Conservation (phyloP, 257 asterid genomes). For the Scutellaria minor region DNA sequence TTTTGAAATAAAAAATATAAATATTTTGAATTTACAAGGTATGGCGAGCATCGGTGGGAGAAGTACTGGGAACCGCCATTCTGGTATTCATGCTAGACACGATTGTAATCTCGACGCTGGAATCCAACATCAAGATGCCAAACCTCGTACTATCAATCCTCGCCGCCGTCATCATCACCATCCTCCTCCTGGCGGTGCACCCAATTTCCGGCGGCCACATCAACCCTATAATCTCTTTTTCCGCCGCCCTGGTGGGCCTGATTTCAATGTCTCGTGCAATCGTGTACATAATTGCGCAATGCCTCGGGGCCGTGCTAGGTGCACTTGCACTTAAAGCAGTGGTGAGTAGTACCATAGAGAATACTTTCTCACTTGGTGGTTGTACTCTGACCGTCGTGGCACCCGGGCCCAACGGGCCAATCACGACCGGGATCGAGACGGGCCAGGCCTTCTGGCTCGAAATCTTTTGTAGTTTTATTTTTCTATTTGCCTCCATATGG, state of each 20-base stretch:
- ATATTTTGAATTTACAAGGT: conserved; percentile 43
- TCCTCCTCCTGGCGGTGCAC: conserved; percentile 70
- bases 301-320: conserved; percentile 64
- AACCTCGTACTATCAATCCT: conserved; percentile 59
- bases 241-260: conserved; percentile 72
- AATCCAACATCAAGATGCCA: conserved; percentile 57
- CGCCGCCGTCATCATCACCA: conserved; percentile 52
- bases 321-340: conserved; percentile 76
- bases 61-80: conserved; percentile 68
- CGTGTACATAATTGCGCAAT: conserved; percentile 62
- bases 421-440: conserved; percentile 48
- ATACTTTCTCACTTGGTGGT: conserved; percentile 67
- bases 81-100: conserved; percentile 74
- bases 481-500: conserved; percentile 76
- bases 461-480: conserved; percentile 57
- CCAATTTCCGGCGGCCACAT: conserved; percentile 89
- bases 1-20: too few species aligned
- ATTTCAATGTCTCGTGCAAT: conserved; percentile 67
- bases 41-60: conserved; percentile 82
- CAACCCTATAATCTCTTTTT: conserved; percentile 79
- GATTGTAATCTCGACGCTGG: conserved; percentile 62
- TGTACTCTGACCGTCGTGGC: conserved; percentile 60
- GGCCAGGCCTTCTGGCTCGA: conserved; percentile 77
- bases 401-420: conserved; percentile 59
- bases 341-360: conserved; percentile 47